Base-by-base conservation (phyloP, 2,329 filamentous ascomycete genomes). In the Pseudocercospora vitis region DNA sequence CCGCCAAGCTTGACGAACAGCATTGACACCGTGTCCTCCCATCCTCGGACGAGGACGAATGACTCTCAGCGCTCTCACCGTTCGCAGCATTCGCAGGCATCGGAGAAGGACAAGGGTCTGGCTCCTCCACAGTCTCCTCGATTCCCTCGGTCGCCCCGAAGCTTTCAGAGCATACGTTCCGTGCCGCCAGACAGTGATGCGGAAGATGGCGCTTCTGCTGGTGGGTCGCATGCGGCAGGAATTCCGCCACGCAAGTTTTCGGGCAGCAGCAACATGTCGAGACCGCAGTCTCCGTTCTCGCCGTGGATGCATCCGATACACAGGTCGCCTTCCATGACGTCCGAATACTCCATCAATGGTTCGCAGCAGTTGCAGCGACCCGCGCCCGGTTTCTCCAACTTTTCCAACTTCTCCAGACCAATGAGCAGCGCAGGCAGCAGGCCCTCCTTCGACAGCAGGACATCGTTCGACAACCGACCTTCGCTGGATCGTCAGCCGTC, bases 311-410 rank as follows among this genome's bases (percentile, higher is more conserved):
- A 81, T 12, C 78, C 83, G 23, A 81, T 86, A 63, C 82, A 84
- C 54, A 82, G 91, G 65, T 95, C 91, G 1, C 90, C 91, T 1
- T 97, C 94, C 0, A 80, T 89, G 31, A 85, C 85, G 57, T 97
- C 92, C 1, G 89, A 96, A 57, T 82, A 83, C 47, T 95, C 91
- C 1, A 79, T 80, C 39, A 80, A 74, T 44, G 78, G 81, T 9
- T 73, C 71, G 14, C 58, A 61, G 24, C 53, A 60, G 29, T 32
- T 51, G 18, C 58, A 58, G 23, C 52, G 57, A 26, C 56, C 58
- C 9, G 46, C 49, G 29, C 40, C 54, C 12, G 56, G 52, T 35
- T 60, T 53, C 37, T 55, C 88, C 73, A 97, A 99, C 72, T 97
- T 97, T 70, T 97, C 94, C 0, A 82, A 94, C 29, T 45, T 45